Conservation (phyloP, 805 yeast genomes). For the Yarrowia sp. region DNA sequence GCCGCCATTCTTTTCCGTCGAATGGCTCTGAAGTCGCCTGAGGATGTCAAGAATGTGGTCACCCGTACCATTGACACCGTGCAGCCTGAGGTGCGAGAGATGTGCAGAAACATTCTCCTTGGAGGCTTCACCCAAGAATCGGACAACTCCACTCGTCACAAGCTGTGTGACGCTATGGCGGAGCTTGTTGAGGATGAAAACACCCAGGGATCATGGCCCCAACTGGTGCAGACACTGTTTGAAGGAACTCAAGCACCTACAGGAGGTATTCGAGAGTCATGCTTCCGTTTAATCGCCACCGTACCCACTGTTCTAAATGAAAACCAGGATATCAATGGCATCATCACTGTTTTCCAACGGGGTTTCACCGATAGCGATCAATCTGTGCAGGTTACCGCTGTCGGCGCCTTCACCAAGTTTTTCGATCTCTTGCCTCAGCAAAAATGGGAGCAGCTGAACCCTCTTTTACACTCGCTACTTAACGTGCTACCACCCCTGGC, state of each 20-base stretch:
- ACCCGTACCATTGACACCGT: slow-evolving; percentile 81
- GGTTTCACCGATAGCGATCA: slow-evolving; percentile 85
- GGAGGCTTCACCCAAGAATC: slow-evolving; percentile 76
- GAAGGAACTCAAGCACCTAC: slow-evolving; percentile 65
- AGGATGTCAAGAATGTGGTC: slow-evolving; percentile 65
- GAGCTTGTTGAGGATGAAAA: slow-evolving; percentile 65
- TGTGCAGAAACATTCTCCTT: slow-evolving; percentile 70
- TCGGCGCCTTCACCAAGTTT: slow-evolving; percentile 89
- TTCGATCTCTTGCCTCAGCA: slow-evolving; percentile 82
- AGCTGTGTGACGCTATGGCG: slow-evolving; percentile 90
- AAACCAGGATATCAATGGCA: slow-evolving; percentile 57
- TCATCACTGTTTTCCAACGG: slow-evolving; percentile 72
- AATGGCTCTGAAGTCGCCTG: slow-evolving; percentile 80
- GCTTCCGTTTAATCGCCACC: slow-evolving; percentile 85
- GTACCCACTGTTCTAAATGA: slow-evolving; percentile 79
- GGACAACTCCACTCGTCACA: slow-evolving; percentile 83
- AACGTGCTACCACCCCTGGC: slow-evolving; percentile 87
- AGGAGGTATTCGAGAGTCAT: slow-evolving; percentile 81
- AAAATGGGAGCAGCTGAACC: slow-evolving; percentile 77
- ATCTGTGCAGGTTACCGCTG: slow-evolving; percentile 87
- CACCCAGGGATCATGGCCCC: slow-evolving; percentile 67
- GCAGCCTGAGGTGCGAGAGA: slow-evolving; percentile 61
- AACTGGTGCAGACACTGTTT: slow-evolving; percentile 75
- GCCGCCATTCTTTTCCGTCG: slow-evolving; percentile 91
- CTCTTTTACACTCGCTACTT: slow-evolving; percentile 80